Conservation (phyloP, 208 protist genomes). For the Porcisia hertigi region DNA sequence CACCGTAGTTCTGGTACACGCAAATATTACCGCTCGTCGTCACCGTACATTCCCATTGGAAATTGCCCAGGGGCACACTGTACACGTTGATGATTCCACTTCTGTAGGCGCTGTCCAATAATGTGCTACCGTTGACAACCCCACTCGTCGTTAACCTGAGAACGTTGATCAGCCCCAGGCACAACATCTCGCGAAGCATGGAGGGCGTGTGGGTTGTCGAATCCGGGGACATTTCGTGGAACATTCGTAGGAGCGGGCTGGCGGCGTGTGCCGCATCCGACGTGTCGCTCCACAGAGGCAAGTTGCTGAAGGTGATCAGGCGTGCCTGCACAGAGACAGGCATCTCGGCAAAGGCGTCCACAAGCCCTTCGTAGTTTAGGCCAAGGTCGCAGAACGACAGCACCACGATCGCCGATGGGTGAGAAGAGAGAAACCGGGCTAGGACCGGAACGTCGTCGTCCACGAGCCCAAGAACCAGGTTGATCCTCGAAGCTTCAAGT, state of each 20-base stretch:
- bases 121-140: not conserved
- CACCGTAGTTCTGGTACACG: constrained; percentile 50
- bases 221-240: constrained; percentile 11
- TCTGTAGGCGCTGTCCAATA: not conserved
- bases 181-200: not conserved
- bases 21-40: constrained; percentile 5
- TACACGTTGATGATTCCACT: not conserved
- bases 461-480: constrained; percentile 12
- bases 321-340: constrained; percentile 32
- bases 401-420: constrained; percentile 25
- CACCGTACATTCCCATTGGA: not conserved
- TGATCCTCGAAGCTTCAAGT: not conserved
- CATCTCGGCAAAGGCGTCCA: constrained; percentile 9
- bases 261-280: constrained; percentile 10
- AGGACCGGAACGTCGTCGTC: constrained; percentile 14
- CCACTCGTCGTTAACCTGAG: not conserved
- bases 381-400: constrained; percentile 41
- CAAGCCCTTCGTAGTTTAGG: constrained; percentile 27
- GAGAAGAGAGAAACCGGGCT: constrained; percentile 19
- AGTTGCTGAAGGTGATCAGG: constrained; percentile 37
- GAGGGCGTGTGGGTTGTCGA: not conserved
- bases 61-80: constrained; percentile 7
- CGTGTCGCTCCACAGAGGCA: constrained; percentile 49
- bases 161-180: constrained; percentile 7
- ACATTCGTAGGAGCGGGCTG: constrained; percentile 11